These are phyloP conservation scores for Leccinum broughii DNA, from an alignment of 768 basidiomycete genomes.

Conservation along the genomic window DNA sequence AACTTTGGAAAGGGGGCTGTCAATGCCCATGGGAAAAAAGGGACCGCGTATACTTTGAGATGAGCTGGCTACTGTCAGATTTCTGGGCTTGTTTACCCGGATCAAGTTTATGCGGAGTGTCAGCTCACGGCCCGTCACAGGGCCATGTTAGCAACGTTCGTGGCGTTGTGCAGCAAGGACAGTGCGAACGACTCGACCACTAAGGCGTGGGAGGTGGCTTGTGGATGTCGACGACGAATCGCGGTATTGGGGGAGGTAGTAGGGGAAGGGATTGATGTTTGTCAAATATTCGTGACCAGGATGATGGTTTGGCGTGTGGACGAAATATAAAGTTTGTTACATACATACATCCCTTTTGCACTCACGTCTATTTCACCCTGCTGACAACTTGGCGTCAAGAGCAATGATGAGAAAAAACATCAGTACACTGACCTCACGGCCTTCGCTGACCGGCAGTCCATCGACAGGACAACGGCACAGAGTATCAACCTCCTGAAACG, in stretches of 20 bases:
- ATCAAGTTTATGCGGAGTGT: conserved; percentile 7
- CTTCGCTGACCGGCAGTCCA: too few relatives aligned
- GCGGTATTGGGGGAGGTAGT: conserved; percentile 39
- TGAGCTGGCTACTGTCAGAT: conserved; percentile 42
- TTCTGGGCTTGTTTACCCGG: conserved; percentile 84
- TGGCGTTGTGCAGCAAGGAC: conserved; percentile 68
- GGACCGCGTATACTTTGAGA: too few relatives aligned
- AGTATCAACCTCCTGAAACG: conserved; percentile 68
- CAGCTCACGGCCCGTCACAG: conserved; percentile 14
- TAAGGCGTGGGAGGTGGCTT: conserved; percentile 46
- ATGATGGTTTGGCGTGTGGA: too few relatives aligned
- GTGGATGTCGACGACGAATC: conserved; percentile 50
- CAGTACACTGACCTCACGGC: background rate
- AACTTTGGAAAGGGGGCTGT: too few relatives aligned
- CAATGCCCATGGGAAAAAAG: too few relatives aligned
- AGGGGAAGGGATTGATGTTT: conserved; percentile 18
- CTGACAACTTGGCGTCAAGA: background rate
- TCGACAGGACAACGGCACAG: conserved; percentile 4
- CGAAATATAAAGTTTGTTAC: too few relatives aligned
- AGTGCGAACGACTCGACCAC: conserved; percentile 44
- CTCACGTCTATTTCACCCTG: background rate
- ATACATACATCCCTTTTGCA: too few relatives aligned
- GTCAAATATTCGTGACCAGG: too few relatives aligned
- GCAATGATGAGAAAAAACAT: background rate
- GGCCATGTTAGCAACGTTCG: conserved; percentile 66